phyloP scores from a whole-genome alignment of 345 rosid species.

The Microthlaspi erraticum region DNA sequence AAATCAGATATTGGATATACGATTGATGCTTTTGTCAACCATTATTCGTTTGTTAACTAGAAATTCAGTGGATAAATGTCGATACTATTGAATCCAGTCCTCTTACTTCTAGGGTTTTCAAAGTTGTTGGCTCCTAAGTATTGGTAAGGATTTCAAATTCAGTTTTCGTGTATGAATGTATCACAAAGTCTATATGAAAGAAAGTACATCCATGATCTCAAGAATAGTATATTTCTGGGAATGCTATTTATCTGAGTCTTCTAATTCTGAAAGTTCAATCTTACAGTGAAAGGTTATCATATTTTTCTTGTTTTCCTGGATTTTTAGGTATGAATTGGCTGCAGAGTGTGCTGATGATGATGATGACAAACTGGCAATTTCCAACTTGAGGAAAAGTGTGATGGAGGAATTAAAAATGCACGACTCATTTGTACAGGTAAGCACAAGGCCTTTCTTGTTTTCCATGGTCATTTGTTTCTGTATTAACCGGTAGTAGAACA shows the following conservation, averaged over 20 bases:
- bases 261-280: not conserved
- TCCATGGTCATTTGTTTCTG: slow-evolving; percentile 1
- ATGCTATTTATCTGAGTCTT: not conserved
- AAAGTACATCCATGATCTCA: not conserved
- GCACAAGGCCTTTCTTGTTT: slow-evolving; percentile 1
- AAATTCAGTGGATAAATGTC: slow-evolving; percentile 6
- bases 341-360: slow-evolving; percentile 97
- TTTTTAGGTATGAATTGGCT: slow-evolving; percentile 76
- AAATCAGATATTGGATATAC: slow-evolving; percentile 14
- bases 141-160: not conserved
- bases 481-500: not conserved
- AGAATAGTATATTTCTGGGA: slow-evolving; percentile 3
- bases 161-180: not conserved
- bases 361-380: slow-evolving; percentile 77
- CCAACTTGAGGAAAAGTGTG: slow-evolving; percentile 69
- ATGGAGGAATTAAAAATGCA: slow-evolving; percentile 82
- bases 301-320: not conserved
- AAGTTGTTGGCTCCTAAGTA: not conserved
- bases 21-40: slow-evolving; percentile 20
- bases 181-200: not conserved
- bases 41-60: not conserved
- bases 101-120: not conserved
- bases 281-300: not conserved
- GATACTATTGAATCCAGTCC: not conserved
- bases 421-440: slow-evolving; percentile 69